Percentiles rank a stretch among this genome's conserved stretches.
Conservation (phyloP, 192 early-diverging fungal genomes). For the Linnemannia schmuckeri region DNA sequence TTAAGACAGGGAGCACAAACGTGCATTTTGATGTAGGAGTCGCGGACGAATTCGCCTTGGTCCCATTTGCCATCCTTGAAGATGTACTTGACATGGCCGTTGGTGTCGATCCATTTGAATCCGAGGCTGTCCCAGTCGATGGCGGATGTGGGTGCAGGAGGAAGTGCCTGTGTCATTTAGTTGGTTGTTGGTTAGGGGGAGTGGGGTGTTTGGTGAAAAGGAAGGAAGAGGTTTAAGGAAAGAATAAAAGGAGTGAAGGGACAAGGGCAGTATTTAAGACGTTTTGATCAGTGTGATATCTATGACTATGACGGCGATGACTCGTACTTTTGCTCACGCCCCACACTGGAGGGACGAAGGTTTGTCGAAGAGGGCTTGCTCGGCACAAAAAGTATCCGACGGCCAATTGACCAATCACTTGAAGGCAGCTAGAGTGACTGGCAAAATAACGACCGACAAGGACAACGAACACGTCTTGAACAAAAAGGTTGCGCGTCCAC, state of each 20-base stretch:
- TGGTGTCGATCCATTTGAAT: slow-evolving; percentile 74
- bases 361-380: background rate
- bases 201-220: background rate
- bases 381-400: background rate
- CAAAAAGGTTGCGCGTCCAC: too few species aligned
- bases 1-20: slow-evolving; percentile 75
- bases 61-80: slow-evolving; percentile 75
- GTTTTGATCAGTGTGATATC: slow-evolving; percentile 1
- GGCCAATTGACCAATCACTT: background rate
- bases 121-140: slow-evolving; percentile 78
- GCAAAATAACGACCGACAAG: background rate
- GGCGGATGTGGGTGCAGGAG: slow-evolving; percentile 51
- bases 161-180: slow-evolving; percentile 16
- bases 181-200: background rate
- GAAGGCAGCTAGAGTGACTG: background rate
- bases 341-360: background rate
- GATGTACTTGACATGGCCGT: slow-evolving; percentile 73
- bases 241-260: background rate
- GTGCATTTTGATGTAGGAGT: slow-evolving; percentile 72
- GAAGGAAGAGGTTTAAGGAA: background rate
- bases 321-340: background rate
- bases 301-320: background rate
- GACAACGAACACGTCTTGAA: too few species aligned
- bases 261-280: background rate
- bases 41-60: slow-evolving; percentile 65